These are phyloP conservation scores for Termitomyces sp. DNA, from an alignment of 768 basidiomycete genomes.

Conservation along the genomic window DNA sequence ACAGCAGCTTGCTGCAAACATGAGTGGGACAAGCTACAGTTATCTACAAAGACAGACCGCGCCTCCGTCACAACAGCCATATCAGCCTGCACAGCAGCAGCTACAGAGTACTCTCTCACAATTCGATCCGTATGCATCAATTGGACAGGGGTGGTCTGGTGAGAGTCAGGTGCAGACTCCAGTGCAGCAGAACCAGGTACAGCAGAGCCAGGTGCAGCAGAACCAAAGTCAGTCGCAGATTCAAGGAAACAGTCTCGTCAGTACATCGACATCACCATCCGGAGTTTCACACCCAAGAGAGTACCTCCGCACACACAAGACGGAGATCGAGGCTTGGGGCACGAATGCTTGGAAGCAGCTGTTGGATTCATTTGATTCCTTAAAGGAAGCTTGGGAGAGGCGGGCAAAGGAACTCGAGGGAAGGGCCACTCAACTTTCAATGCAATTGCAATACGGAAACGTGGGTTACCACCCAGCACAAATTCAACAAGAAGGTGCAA, in stretches of 20 bases:
- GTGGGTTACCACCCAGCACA: constrained; percentile 44
- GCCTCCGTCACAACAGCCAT: constrained; percentile 23
- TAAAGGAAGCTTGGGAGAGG: constrained; percentile 63
- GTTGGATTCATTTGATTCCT: constrained; percentile 54
- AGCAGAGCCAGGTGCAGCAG: constrained; percentile 14
- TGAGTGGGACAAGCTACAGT: constrained; percentile 37
- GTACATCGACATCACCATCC: constrained; percentile 26
- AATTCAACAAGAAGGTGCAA: constrained; percentile 51
- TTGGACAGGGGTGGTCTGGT: constrained; percentile 41
- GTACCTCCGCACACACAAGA: constrained; percentile 61
- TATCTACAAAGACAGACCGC: constrained; percentile 30
- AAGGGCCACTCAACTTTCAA: constrained; percentile 40
- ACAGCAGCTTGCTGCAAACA: constrained; percentile 43
- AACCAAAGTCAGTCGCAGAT: constrained; percentile 15
- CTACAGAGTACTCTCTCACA: constrained; percentile 43
- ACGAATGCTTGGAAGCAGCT: constrained; percentile 69
- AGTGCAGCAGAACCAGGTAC: constrained; percentile 14
- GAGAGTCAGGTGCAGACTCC: constrained; percentile 16
- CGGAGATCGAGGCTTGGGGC: constrained; percentile 72
- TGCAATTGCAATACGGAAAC: constrained; percentile 40
- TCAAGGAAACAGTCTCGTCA: constrained; percentile 5
- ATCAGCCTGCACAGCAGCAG: constrained; percentile 47
- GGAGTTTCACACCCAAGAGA: constrained; percentile 64
- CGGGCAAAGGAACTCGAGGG: constrained; percentile 54
- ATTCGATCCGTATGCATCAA: constrained; percentile 50